Conservation (phyloP, 2,329 filamentous ascomycete genomes). For the Colletotrichum liriopes region DNA sequence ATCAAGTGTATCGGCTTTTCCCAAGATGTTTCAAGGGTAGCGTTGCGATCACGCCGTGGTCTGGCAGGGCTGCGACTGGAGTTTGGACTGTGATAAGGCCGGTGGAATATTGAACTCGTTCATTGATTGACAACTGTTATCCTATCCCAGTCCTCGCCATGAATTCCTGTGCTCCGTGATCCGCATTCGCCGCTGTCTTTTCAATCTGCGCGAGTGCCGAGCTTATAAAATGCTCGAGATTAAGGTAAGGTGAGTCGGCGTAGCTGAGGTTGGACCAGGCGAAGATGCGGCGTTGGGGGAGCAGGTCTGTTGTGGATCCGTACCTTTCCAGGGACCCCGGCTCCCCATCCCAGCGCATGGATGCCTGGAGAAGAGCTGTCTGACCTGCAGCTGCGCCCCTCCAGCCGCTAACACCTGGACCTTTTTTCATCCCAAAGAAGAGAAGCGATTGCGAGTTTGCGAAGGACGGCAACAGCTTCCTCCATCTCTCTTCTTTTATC, state of each 20-base stretch:
- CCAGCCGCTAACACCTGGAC: not conserved
- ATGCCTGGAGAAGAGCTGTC: not conserved
- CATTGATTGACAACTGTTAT: slow-evolving; percentile 6
- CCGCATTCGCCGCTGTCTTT: not conserved
- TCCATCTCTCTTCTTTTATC: not conserved
- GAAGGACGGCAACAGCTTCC: not conserved
- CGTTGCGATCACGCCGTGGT: slow-evolving; percentile 14
- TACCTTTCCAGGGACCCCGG: not conserved
- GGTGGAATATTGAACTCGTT: slow-evolving; percentile 25
- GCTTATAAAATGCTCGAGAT: too few species aligned
- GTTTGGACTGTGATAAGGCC: slow-evolving; percentile 35
- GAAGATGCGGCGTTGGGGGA: not conserved
- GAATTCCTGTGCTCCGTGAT: not conserved
- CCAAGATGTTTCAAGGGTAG: slow-evolving; percentile 21
- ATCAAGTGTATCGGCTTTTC: not conserved
- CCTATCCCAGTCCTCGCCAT: not conserved
- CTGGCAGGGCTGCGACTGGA: slow-evolving; percentile 28
- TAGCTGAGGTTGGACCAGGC: not conserved
- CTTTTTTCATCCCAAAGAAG: not conserved
- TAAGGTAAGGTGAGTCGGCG: not conserved
- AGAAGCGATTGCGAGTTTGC: not conserved
- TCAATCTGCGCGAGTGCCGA: not conserved
- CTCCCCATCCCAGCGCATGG: not conserved
- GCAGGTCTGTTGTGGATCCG: not conserved
- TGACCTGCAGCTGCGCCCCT: not conserved